phyloP scores from a whole-genome alignment of 129 eudicot genomes.

The carrot (Daucus carota) region DH1_v3.0 NC_030385.2:34418001-34418500 shows the following conservation, averaged over 20 bases:
- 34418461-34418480: too few species aligned
- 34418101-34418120: not conserved
- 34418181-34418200: conserved; percentile 82
- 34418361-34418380: not conserved
- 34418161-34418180: not conserved
- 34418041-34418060: conserved; percentile 87
- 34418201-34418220: conserved; percentile 97
- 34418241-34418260: conserved; percentile 65
- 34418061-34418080: conserved; percentile 90
- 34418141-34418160: not conserved
- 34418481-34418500: too few species aligned
- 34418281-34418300: not conserved
- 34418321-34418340: not conserved
- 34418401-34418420: not conserved
- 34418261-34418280: conserved; percentile 61
- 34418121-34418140: not conserved
- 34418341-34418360: not conserved
- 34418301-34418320: not conserved
- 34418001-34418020: conserved; percentile 65
- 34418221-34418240: conserved; percentile 81
- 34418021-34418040: conserved; percentile 84
- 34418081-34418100: not conserved
- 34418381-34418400: not conserved
- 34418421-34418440: too few species aligned
- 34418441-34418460: too few species aligned